Conservation (phyloP, 2,329 filamentous ascomycete genomes). For the Aspergillus costaricaensis region DNA sequence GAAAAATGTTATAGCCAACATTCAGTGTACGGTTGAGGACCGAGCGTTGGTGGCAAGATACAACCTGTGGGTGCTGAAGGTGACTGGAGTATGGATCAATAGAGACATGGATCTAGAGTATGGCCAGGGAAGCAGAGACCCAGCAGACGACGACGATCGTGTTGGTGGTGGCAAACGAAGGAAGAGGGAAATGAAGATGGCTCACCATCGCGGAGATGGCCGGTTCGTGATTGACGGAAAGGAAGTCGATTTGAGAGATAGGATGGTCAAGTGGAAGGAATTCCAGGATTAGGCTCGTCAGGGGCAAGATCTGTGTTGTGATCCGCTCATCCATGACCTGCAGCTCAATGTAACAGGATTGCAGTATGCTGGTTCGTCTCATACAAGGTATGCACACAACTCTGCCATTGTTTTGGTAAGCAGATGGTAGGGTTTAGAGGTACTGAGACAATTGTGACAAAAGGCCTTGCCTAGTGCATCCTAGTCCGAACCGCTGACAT, state of each 20-base stretch:
- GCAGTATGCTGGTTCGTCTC: background rate
- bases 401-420: background rate
- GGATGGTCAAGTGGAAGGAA: slow-evolving; percentile 9
- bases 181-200: slow-evolving; percentile 9
- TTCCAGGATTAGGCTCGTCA: slow-evolving; percentile 5
- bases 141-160: background rate
- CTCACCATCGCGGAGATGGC: slow-evolving; percentile 7
- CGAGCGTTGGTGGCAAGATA: slow-evolving; percentile 7
- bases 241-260: slow-evolving; percentile 3
- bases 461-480: background rate
- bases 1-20: slow-evolving; percentile 2
- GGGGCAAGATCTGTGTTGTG: background rate
- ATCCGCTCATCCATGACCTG: background rate
- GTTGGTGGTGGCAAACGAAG: slow-evolving; percentile 2
- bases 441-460: background rate
- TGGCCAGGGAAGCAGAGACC: background rate
- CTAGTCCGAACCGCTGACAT: background rate
- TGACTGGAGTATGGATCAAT: slow-evolving; percentile 4
- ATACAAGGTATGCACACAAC: background rate
- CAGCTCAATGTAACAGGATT: slow-evolving; percentile 4
- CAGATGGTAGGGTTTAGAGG: background rate
- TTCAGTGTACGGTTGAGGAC: slow-evolving; percentile 7
- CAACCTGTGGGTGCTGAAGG: slow-evolving; percentile 5
- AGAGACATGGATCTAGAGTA: slow-evolving; percentile 6
- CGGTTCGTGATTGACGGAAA: slow-evolving; percentile 6